Evolutionary conservation across 2,329 filamentous ascomycete species (phyloP), one percentile per base, ranked within the genome.

Genomic region (Ambrosiella beaveri): DNA sequence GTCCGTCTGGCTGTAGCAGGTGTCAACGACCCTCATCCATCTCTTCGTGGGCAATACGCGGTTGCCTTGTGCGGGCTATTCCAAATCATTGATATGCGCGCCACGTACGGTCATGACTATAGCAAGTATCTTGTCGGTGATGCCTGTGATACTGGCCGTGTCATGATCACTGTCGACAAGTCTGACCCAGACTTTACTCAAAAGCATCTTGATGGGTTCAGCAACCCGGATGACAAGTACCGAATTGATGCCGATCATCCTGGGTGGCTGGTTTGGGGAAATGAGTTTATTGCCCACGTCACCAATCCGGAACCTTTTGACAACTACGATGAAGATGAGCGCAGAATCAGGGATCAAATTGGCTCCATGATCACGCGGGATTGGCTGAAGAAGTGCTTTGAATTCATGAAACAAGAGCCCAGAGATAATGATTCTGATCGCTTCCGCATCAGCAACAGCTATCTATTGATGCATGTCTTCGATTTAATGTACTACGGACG

Each of bases 221-320:
- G 83, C 8, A 77, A 85, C 53, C 82, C 85, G 5, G 83, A 73
- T 11, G 64, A 82, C 38, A 83, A 95, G 62, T 95, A 94, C 68
- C 94, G 90, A 67, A 82, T 97, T 51, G 93, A 98, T 66, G 80
- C 82, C 57, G 91, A 97, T 67, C 86, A 94, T 67, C 88, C 91
- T 3, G 93, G 93, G 38, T 98, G 94, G 94, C 77, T 98, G 15
- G 89, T 95, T 0, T 98, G 93, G 93, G 86, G 85, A 56, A 88
- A 93, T 69, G 81, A 78, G 38, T 91, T 97, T 74, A 83, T 82
- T 12, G 93, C 85, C 0, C 89, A 84, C 68, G 81, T 82, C 61
- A 81, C 85, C 2, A 84, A 86, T 56, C 81, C 89, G 62, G 72
- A 67, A 70, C 82, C 69, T 65, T 95, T 74, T 69, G 80, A 75